phyloP scores from a whole-genome alignment of 1,284 basidiomycete genomes.

The Boletus calvinii region DNA sequence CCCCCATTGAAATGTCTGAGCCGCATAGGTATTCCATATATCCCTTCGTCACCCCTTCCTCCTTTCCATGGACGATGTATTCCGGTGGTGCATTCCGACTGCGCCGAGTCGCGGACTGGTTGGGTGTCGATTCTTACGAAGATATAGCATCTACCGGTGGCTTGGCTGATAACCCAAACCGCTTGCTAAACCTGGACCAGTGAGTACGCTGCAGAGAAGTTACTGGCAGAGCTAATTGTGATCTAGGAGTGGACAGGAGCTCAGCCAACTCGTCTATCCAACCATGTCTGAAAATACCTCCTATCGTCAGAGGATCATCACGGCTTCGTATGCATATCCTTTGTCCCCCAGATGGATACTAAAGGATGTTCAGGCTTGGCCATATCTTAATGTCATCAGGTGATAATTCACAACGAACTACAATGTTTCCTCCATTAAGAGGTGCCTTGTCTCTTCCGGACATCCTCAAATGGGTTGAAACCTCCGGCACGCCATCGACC shows the following conservation, averaged over 20 bases:
- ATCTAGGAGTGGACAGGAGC: conserved; percentile 18
- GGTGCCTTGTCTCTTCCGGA: conserved; percentile 44
- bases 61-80: conserved; percentile 48
- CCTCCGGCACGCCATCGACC: conserved; percentile 33
- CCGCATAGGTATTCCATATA: conserved; percentile 54
- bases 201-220: conserved; percentile 7
- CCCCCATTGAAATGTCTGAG: conserved; percentile 30
- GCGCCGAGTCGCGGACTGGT: conserved; percentile 60
- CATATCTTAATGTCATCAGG: conserved; percentile 53
- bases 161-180: conserved; percentile 35
- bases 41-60: conserved; percentile 55
- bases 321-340: conserved; percentile 44
- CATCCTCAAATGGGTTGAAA: conserved; percentile 49
- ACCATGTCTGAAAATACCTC: not conserved
- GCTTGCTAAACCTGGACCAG: conserved; percentile 36
- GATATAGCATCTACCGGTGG: conserved; percentile 39
- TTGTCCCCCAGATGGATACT: conserved; percentile 6
- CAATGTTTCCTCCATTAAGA: conserved; percentile 51
- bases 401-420: conserved; percentile 33
- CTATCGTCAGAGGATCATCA: conserved; percentile 30
- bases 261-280: conserved; percentile 17
- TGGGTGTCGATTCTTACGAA: conserved; percentile 38
- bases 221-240: conserved; percentile 14
- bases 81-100: conserved; percentile 52
- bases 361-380: conserved; percentile 45